Percentiles rank a stretch among this genome's conserved stretches.
These are phyloP conservation scores for Amoeboaphelidium protococcarum DNA, from an alignment of 371 early-diverging fungal species.

Conservation along the genomic window DNA sequence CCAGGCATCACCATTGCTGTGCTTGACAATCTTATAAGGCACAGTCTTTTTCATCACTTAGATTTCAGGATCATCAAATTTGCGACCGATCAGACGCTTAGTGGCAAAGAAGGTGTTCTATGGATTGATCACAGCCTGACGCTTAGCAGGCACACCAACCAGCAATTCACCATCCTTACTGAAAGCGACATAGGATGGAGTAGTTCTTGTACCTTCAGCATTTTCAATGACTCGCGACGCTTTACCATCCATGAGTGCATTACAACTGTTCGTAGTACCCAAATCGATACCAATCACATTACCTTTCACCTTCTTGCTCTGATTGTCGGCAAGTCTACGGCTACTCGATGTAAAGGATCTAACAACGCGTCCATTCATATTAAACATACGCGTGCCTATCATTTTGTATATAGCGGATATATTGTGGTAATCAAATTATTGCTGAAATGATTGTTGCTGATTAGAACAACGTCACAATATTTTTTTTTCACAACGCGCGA, in stretches of 20 bases:
- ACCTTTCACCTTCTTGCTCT: slow-evolving; percentile 65
- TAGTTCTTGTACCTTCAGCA: slow-evolving; percentile 82
- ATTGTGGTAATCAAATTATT: too few species aligned
- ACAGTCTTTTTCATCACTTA: slow-evolving; percentile 56
- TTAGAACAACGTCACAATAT: too few species aligned
- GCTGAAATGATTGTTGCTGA: too few species aligned
- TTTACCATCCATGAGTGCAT: slow-evolving; percentile 90
- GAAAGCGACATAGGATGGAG: slow-evolving; percentile 91
- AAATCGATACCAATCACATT: slow-evolving; percentile 96
- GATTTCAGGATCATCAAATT: slow-evolving; percentile 58
- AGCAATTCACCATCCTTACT: slow-evolving; percentile 60
- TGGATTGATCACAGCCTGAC: slow-evolving; percentile 79
- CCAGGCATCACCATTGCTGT: slow-evolving; percentile 94
- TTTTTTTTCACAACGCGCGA: too few species aligned
- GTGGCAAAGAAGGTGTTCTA: slow-evolving; percentile 80
- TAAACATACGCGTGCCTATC: too few species aligned
- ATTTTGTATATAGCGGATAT: too few species aligned
- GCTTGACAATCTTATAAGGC: slow-evolving; percentile 68
- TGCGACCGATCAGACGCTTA: slow-evolving; percentile 90
- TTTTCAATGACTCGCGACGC: slow-evolving; percentile 89
- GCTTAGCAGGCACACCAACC: slow-evolving; percentile 88
- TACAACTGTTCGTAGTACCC: slow-evolving; percentile 98
- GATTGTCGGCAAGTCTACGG: too few species aligned
- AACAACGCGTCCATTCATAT: too few species aligned
- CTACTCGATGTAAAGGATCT: too few species aligned